Evolutionary conservation across 139 green algal genomes (phyloP).

Genomic region (Volvox africanus): DNA sequence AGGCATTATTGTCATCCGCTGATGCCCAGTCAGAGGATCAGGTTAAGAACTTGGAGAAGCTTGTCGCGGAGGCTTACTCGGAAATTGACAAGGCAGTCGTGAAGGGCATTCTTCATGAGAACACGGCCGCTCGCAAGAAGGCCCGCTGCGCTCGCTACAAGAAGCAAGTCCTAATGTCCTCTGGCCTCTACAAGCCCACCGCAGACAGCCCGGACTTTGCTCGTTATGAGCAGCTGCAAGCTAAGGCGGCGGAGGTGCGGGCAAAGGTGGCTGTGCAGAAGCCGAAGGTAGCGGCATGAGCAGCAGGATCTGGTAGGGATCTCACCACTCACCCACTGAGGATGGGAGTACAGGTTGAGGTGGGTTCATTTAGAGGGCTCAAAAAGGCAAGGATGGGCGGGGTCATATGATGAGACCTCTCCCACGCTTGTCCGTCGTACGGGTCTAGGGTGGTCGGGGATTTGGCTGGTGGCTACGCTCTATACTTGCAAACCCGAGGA

Average conservation of each 20-base stretch:
- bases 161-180: constrained; percentile 59
- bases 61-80: constrained; percentile 86
- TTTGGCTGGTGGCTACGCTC: too few species aligned
- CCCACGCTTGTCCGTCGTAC: too few species aligned
- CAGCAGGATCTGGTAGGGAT: neutral
- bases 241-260: neutral
- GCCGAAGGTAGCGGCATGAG: neutral
- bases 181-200: constrained; percentile 49
- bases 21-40: constrained; percentile 64
- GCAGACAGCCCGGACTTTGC: constrained; percentile 45
- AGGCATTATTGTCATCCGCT: constrained; percentile 42
- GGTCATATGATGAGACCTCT: too few species aligned
- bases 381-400: too few species aligned
- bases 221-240: constrained; percentile 22
- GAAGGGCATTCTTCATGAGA: constrained; percentile 89
- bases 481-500: too few species aligned
- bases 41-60: constrained; percentile 74
- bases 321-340: too few species aligned
- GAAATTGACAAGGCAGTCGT: constrained; percentile 87
- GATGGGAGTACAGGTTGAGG: too few species aligned
- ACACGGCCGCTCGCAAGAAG: constrained; percentile 90
- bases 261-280: constrained; percentile 4
- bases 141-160: constrained; percentile 78
- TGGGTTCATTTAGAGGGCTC: too few species aligned
- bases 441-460: too few species aligned